Conservation (phyloP, 2,329 filamentous ascomycete species). For the Nemania abortiva region DNA sequence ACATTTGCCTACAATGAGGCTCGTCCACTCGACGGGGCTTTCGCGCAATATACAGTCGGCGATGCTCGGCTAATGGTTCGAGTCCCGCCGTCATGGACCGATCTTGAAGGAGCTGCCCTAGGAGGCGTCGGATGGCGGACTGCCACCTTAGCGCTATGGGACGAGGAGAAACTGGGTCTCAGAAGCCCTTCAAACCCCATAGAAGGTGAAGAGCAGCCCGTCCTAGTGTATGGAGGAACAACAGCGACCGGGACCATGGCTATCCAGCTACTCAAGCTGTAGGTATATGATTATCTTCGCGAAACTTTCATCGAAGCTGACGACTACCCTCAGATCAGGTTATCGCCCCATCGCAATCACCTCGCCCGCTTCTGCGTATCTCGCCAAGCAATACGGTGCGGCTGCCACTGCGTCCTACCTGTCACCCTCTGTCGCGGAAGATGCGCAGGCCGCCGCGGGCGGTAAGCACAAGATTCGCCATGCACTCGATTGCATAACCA, state of each 20-base stretch:
- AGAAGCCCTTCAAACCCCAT: constrained; percentile 27
- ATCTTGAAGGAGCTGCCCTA: constrained; percentile 43
- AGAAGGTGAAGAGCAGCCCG: constrained; percentile 26
- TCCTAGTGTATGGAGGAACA: constrained; percentile 50
- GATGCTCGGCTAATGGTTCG: constrained; percentile 32
- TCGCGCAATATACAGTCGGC: constrained; percentile 31
- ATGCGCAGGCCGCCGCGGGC: not conserved
- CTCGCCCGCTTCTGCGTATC: constrained; percentile 37
- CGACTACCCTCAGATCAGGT: constrained; percentile 25
- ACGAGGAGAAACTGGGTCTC: constrained; percentile 24
- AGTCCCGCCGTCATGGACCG: constrained; percentile 41
- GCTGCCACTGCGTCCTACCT: constrained; percentile 40
- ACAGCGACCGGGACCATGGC: constrained; percentile 50
- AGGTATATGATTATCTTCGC: not conserved
- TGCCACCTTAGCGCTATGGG: constrained; percentile 37
- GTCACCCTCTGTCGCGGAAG: constrained; percentile 29
- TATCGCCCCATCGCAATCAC: constrained; percentile 36
- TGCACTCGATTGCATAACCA: constrained; percentile 24
- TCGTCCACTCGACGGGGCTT: constrained; percentile 19
- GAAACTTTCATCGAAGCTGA: not conserved
- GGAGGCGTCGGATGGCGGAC: constrained; percentile 48
- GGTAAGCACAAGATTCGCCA: not conserved
- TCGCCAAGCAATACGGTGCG: constrained; percentile 44
- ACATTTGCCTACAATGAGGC: constrained; percentile 32
- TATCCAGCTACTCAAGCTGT: constrained; percentile 45